Evolutionary conservation across 441 rosid species (phyloP), one percentile per base, ranked within the genome.

Genomic region (Flueggea neowawraea): DNA sequence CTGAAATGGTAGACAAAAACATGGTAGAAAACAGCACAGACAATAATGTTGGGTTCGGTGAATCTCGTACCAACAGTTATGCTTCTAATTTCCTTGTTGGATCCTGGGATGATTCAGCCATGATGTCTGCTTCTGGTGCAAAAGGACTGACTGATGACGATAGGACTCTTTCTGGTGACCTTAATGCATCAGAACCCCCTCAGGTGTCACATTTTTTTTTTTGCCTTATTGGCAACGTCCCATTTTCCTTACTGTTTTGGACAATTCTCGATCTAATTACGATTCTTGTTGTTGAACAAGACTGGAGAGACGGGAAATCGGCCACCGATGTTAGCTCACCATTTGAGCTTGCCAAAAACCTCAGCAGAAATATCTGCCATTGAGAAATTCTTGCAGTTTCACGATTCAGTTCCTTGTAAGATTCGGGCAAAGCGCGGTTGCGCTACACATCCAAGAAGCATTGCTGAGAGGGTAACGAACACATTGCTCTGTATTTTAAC

Each of bases 361-460:
- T 68, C 78, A 3, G 75, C 86, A 0, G 93, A 91, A 43, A 50
- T 87, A 50, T 64, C 82, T 15, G 71, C 80, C 49, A 77, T 87
- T 15, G 96, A 89, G 50, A 84, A 86, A 71, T 71, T 76, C n/a
- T 33, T 87, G 62, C 89, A 71, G 60, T 70, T 77, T 69, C 96
- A 65, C 68, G 96, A 89, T 67, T 84, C 97, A 31, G 91, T 94
- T 6, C 95, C 97, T 0, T 88, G 98, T 76, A 90, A 84, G 79
- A 85, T 87, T 66, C 77, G 97, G 68, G 98, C 98, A n/a, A 94
- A 90, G 76, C 81, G 98, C 47, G 98, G 98, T 22, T 88, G 73
- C 36, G 97, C 98, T 31, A 94, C 98, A 64, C 98, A 94, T 73
- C 98, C 98, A 6, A 82, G 98, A 31, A 94, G 98, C 83, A 90